Evolutionary conservation across 352 stramenopile genomes (phyloP), one percentile per base, ranked within the genome.

Genomic region (Plasmopara viticola): DNA sequence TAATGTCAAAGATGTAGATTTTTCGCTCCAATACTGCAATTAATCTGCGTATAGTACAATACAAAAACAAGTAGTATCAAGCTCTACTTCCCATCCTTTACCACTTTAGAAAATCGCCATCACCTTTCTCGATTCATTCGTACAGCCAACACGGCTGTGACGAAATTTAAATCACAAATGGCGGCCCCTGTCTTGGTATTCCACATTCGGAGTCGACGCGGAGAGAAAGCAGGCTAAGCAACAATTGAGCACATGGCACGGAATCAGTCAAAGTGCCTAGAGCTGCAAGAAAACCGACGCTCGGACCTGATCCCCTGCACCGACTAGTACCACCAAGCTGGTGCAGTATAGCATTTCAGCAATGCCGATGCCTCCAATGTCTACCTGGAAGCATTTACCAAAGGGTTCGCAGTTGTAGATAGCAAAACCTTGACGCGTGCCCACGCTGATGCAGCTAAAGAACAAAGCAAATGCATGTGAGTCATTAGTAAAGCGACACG

Each of bases 401-500:
- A 97, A 97, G 0, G 88, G 88, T 69, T 95, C 80, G 62, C 86
- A 96, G 50, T 94, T 95, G 82, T 95, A 97, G 51, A 97, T 92
- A 42, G 68, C 65, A 46, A 95, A 96, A 51, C 89, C 87, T 49
- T 76, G 70, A 20, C 80, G 78, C 33, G 89, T 94, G 31, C 89
- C 88, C 17, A 96, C 83, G 50, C 86, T 92, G 57, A 97, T 87
- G 55, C 89, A 97, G 41, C 84, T 96, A 62, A 66, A 14, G 29
- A 60, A 35, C 33, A 35, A 40, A 42, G 34, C 28, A 17, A 43
- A 44, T 13, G 18, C 14, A n/a, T 9, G 35, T 28, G 13, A 28
- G 28, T 17, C 15, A 25, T 55, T 39, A 43, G 34, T 38, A 34
- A 29, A 25, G 20, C 20, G 20, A 25, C 20, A 25, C 20, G 20